These are phyloP conservation scores for Gastrolobium bilobum DNA, from an alignment of 306 rosid species.

Conservation along the genomic window DNA sequence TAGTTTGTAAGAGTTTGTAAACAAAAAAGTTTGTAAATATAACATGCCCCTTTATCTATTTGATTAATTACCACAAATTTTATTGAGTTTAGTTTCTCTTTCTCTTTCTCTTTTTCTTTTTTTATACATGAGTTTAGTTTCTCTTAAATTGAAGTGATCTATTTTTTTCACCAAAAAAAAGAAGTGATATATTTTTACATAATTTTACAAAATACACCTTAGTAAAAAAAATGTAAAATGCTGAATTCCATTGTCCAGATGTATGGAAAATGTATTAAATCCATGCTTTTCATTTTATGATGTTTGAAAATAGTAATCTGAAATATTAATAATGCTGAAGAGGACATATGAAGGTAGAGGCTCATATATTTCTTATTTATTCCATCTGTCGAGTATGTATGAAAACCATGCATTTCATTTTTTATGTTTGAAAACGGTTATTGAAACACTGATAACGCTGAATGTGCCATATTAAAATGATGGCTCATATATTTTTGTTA, in stretches of 20 bases:
- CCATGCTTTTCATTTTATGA: neutral
- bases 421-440: neutral
- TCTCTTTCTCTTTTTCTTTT: too few relatives aligned
- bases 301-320: neutral
- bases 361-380: neutral
- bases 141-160: too few relatives aligned
- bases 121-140: too few relatives aligned
- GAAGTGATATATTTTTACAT: neutral
- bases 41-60: too few relatives aligned
- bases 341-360: neutral
- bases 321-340: neutral
- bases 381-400: neutral
- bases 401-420: neutral
- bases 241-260: neutral
- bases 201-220: neutral
- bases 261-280: neutral
- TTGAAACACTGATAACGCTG: neutral
- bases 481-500: neutral
- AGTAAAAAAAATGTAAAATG: neutral
- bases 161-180: too few relatives aligned
- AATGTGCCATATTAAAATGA: neutral
- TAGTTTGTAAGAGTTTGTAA: too few relatives aligned
- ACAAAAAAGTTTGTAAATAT: too few relatives aligned
- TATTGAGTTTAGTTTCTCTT: too few relatives aligned
- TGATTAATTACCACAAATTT: too few relatives aligned